Evolutionary conservation across 176 grass and related monocot genomes (phyloP), one percentile per base, ranked within the genome.

Genomic region (Oryza meridionalis): DNA sequence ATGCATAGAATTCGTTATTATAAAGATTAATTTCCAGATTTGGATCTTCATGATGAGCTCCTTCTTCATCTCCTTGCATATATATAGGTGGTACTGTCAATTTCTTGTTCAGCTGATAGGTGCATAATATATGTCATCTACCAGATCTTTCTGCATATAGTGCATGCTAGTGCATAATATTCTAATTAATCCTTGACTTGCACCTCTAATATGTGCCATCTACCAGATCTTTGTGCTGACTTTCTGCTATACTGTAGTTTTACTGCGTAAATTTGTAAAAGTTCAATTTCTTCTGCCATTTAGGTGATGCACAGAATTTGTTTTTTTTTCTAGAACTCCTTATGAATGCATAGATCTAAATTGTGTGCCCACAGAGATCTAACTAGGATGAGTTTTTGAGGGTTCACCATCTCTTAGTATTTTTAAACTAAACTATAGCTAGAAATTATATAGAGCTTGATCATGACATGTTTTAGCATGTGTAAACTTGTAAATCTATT

Each of bases 1-100:
- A 73, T 65, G 29, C 10, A 27, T 81, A 44, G 32, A 45, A 59
- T 68, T 81, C 33, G 1, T 45, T 59, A 75, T 45, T 77, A 63
- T 26, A 77, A 13, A 61, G 45, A 73, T 38, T 81, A 35, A 27
- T 58, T 81, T 74, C 3, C 6, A 43, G 2, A 49, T 58, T 58
- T 21, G 7, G 38, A 37, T 64, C 17, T 5, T 22, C 37, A 40
- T 40, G 3, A 19, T 40, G 3, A 19, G 4, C 25, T 74, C 3
- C 1, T 9, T 63, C 38, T 19, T 26, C 2, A 6, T 21, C 58
- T 12, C 31, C 12, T 44, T 26, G 25, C 6, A 33, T 85, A 33
- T 85, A 33, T 85, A 33, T 85, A n/a, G 1, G 26, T 22, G 21
- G 2, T 42, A n/a, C n/a, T n/a, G 51, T 55, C 51, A 21, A 55